A percentile compares a stretch with the other conserved stretches of the same genome.
Conservation (phyloP, 2,329 filamentous ascomycete genomes). For the Colletotrichum eleusines region DNA sequence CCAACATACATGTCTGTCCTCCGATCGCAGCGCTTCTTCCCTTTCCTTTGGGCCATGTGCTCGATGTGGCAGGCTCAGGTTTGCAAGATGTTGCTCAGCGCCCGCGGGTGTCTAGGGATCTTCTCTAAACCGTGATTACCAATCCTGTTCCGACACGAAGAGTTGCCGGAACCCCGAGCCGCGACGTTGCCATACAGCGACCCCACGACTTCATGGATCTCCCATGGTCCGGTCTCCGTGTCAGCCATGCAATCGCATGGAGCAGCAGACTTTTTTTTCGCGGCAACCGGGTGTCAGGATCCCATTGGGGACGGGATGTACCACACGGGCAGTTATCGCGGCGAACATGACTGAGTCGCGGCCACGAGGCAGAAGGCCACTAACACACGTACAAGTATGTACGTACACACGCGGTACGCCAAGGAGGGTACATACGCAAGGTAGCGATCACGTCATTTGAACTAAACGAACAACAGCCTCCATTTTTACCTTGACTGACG, state of each 20-base stretch:
- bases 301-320: slow-evolving; percentile 32
- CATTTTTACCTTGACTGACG: slow-evolving; percentile 41
- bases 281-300: slow-evolving; percentile 22
- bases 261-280: slow-evolving; percentile 32
- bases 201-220: slow-evolving; percentile 41
- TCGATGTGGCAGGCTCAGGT: background rate
- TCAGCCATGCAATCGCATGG: slow-evolving; percentile 34
- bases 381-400: background rate
- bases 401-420: slow-evolving; percentile 7
- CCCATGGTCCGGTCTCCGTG: slow-evolving; percentile 31
- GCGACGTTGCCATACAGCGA: slow-evolving; percentile 19
- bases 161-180: slow-evolving; percentile 38
- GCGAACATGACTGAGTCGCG: slow-evolving; percentile 40
- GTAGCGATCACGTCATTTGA: slow-evolving; percentile 46
- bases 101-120: background rate
- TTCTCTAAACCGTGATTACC: slow-evolving; percentile 12
- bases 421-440: slow-evolving; percentile 40
- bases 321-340: slow-evolving; percentile 37
- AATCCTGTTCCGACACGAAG: slow-evolving; percentile 30
- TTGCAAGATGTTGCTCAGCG: background rate
- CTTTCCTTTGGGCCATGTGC: no score
- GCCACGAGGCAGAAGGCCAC: slow-evolving; percentile 13
- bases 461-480: slow-evolving; percentile 41
- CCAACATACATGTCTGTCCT: no score
- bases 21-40: no score